Conservation (phyloP, 768 basidiomycete species). For the Mycena vitilis region DNA sequence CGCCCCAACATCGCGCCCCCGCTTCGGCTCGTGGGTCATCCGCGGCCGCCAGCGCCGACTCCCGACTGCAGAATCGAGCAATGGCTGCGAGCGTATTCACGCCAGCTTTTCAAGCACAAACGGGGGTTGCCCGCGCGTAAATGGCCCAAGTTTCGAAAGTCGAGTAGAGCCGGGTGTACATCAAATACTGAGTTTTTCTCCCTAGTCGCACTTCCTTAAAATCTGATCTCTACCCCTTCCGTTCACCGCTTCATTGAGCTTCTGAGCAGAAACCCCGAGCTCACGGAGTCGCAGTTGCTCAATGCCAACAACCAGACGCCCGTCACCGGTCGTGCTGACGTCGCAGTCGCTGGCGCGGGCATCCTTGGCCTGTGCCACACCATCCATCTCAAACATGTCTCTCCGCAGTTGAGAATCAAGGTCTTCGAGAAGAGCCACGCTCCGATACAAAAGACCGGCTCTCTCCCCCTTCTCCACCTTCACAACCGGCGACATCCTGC, state of each 20-base stretch:
- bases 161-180: too few relatives aligned
- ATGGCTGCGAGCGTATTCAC: too few relatives aligned
- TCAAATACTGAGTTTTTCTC: too few relatives aligned
- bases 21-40: too few relatives aligned
- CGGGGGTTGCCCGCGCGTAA: too few relatives aligned
- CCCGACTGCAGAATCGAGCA: too few relatives aligned
- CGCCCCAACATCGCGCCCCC: too few relatives aligned
- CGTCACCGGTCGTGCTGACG: constrained; percentile 23
- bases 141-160: too few relatives aligned
- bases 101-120: too few relatives aligned
- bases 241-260: constrained; percentile 25
- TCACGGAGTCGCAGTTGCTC: constrained; percentile 27
- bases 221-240: constrained; percentile 3
- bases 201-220: too few relatives aligned
- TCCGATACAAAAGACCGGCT: constrained; percentile 30
- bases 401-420: constrained; percentile 29
- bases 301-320: constrained; percentile 25
- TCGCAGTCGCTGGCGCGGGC: constrained; percentile 32
- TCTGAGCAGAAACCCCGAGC: constrained; percentile 14
- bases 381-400: constrained; percentile 30
- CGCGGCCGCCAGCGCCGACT: too few relatives aligned
- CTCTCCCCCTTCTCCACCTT: constrained; percentile 24
- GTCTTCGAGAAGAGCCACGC: constrained; percentile 31
- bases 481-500: constrained; percentile 22
- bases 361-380: constrained; percentile 33